Base-by-base conservation (phyloP, 2,329 filamentous ascomycete species). In the Colletotrichum eremochloae region DNA sequence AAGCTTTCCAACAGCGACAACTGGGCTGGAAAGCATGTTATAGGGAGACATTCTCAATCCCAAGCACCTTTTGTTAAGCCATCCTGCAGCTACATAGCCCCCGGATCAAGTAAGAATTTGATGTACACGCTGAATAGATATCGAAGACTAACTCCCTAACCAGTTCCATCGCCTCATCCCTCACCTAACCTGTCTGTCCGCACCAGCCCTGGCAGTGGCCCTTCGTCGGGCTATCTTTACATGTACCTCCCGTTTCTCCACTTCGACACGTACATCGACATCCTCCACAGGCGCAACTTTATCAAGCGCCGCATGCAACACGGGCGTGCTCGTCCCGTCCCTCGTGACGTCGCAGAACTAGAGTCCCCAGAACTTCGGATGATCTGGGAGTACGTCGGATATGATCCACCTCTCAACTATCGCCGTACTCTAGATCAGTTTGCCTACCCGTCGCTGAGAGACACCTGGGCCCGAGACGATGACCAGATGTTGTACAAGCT, bases 401-500 rank as follows among this genome's bases (percentile, higher is more conserved):
- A 87, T 52, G 89, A 92, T 53, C 89, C 88, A 0, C 89, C 90
- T 0, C 80, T 92, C 1, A 91, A 92, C 76, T 86, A 87, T 46
- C 86, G 90, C 1, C 84, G 90, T 7, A 91, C 90, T 0, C 77
- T 92, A 6, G 90, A 92, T 70, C 90, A 92, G 74, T 92, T 86
- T 67, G 89, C 88, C 0, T 91, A 92, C 66, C 90, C 90, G 0
- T 89, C 88, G 2, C 80, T 92, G 0, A 82, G 86, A 12, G 89
- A 91, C 44, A 92, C 90, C 0, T 81, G 88, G 53, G 87, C 88
- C 0, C 82, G 90, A 24, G 90, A 92, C 53, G 89, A 90, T 55
- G 90, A 92, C 53, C 90, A 92, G 77, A 91, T 92, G 87, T 80
- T 92, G 8, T 92, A 91, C 78, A 92, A 92, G 75, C 80, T 91